Base-by-base conservation (phyloP, 2,329 filamentous ascomycete species). In the Microcera coccophila region DNA sequence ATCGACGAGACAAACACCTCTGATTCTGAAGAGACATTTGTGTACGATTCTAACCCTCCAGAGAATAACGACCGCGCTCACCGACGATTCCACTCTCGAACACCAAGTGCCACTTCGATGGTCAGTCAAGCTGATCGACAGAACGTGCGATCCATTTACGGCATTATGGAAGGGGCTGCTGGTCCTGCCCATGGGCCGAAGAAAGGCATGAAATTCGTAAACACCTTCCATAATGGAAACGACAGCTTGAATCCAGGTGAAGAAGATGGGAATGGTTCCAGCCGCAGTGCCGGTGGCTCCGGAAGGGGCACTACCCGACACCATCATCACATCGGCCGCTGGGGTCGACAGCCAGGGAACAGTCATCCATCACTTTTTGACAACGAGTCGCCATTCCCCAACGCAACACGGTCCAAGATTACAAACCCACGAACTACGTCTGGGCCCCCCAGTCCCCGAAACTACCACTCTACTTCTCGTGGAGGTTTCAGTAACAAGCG, bases 21-120 rank as follows among this genome's bases (percentile, higher is more conserved):
- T 5, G 93, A 98, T 64, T 97, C 91, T 1, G 93, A 96, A 59
- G 93, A 97, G 67, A 97, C 93, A 0, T 98, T 97, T 65, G 93
- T 98, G 14, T 98, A 98, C 68, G 93, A 98, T 66, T 97, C 93
- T 19, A 98, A 98, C 60, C 93, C 91, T 9, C 87, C 88, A 39
- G 82, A 85, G 52, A 66, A 62, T 38, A 73, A 70, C 37, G 79
- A 83, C 41, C 73, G 81, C 31, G 50, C 60, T 26, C 78, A 78
- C n/a, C 79, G 81, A 50, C 80, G 90, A 48, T 89, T 91, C 65
- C 91, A 97, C 67, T 97, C 91, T 16, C 82, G 93, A 49, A 98
- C 93, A 2, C 93, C 93, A 5, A 97, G 90, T 65, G 87, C 90
- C 33, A 94, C 91, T 4, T 97, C 91, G 5, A 82, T 85, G 77